Base-by-base conservation (phyloP, 306 rosid species). In the Arachis stenosperma region DNA sequence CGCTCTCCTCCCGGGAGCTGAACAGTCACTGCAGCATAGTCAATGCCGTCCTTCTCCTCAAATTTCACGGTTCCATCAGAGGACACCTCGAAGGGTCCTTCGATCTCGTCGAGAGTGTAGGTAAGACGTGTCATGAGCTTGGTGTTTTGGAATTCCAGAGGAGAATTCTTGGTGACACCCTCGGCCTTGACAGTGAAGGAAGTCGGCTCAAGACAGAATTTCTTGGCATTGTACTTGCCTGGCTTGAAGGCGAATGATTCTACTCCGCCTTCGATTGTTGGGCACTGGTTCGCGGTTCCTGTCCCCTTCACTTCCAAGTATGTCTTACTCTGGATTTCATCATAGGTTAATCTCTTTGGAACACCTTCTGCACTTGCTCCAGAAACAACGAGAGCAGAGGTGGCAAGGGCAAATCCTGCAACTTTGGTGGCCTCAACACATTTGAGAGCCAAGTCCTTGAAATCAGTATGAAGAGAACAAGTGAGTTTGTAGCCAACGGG, bases 101-200 rank as follows among this genome's bases (percentile, higher is more conserved):
- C 99, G 0, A 94, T 91, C 82, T 94, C 97, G 15, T 94, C 99
- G 0, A 94, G 91, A 0, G 97, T 94, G 93, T 94, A 94, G 80
- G 99, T 94, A 3, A 91, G 48, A 3, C 97, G 99, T 71, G 99
- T 94, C 99, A 94, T 94, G 82, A 94, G 99, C 87, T 90, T 94
- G 70, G 99, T 94, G 86, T 90, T 86, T 60, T 91, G 99, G 88
- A 94, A 94, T 12, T 87, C 95, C 0, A 85, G 88, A 4, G 97
- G 91, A 7, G 99, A 22, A 67, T 94, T 94, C 85, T 94, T 94
- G 89, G n/a, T 80, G 47, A 94, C 89, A 0, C 91, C 81, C 41
- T 94, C 99, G 2, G 99, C 96, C 71, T 91, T 94, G 9, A 94
- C 97, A 0, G 99, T 91, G 91, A 94, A 94, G 5, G 99, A 94